Percentiles rank a stretch among this genome's conserved stretches.
Conservation (phyloP, 2,329 filamentous ascomycete genomes). For the Botryosphaeria agaves region DNA sequence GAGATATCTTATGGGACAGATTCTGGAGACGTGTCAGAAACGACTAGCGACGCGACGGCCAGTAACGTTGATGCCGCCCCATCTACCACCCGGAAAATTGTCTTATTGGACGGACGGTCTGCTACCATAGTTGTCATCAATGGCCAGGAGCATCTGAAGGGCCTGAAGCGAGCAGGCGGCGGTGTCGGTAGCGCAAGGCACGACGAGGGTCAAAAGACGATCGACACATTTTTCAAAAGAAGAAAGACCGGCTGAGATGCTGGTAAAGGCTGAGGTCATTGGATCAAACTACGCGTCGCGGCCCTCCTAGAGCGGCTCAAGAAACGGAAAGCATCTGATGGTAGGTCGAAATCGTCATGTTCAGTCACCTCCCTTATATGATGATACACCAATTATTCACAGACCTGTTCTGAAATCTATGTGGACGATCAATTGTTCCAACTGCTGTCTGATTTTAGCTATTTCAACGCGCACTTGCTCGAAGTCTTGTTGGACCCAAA, state of each 20-base stretch:
- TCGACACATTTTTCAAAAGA: conserved; percentile 63
- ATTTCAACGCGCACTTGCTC: no score
- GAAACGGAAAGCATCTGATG: neutral
- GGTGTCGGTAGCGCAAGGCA: conserved; percentile 66
- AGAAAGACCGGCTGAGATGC: conserved; percentile 21
- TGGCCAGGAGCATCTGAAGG: conserved; percentile 50
- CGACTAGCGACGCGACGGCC: neutral
- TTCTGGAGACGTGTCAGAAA: no score
- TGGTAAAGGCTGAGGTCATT: neutral
- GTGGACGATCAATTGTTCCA: conserved; percentile 57
- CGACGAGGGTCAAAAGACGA: conserved; percentile 57
- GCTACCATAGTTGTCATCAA: conserved; percentile 47
- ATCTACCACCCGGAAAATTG: neutral
- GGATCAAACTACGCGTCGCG: neutral
- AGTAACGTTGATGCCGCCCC: neutral
- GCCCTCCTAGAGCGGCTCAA: conserved; percentile 1
- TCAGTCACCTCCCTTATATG: conserved; percentile 19
- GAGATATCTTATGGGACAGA: no score
- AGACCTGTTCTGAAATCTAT: conserved; percentile 70
- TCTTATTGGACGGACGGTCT: conserved; percentile 19
- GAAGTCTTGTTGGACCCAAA: no score
- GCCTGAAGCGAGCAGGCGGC: conserved; percentile 62
- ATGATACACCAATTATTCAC: conserved; percentile 47
- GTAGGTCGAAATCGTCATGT: conserved; percentile 10
- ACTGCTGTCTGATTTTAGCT: conserved; percentile 67